Percentiles rank a stretch among this genome's conserved stretches.
Evolutionary conservation across 345 rosid genomes (phyloP).

Genomic region (Arabidopsis suecica): DNA sequence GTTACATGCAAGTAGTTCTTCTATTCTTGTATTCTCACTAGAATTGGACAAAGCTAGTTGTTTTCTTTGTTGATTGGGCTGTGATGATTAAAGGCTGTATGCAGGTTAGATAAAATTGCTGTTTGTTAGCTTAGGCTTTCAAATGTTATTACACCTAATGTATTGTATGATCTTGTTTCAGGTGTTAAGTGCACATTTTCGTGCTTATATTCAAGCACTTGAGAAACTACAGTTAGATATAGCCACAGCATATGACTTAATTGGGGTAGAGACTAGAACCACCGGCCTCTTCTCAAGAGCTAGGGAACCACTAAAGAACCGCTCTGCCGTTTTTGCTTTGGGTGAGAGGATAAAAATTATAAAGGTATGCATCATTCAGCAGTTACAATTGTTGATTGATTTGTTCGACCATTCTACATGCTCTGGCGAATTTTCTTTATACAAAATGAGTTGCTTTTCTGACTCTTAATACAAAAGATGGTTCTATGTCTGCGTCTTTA

Average conservation of each 20-base stretch:
- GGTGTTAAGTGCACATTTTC: conserved; percentile 98
- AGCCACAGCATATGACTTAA: conserved; percentile 88
- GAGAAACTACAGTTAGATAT: conserved; percentile 97
- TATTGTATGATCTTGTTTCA: conserved; percentile 47
- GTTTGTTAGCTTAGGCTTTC: conserved; percentile 22
- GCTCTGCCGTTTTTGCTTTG: conserved; percentile 92
- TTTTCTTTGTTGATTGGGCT: conserved; percentile 27
- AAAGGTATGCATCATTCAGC: conserved; percentile 59
- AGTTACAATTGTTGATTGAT: conserved; percentile 19
- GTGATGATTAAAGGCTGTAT: conserved; percentile 8
- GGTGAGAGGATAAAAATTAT: conserved; percentile 91
- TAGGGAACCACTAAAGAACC: conserved; percentile 88
- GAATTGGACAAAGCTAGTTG: conserved; percentile 21
- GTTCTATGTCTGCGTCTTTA: conserved; percentile 6
- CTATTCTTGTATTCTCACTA: conserved; percentile 12
- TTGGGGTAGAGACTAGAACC: conserved; percentile 96
- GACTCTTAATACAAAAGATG: conserved; percentile 10
- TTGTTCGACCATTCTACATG: conserved; percentile 17
- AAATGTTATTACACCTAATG: conserved; percentile 24
- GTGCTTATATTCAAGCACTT: conserved; percentile 94
- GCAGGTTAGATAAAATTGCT: conserved; percentile 26
- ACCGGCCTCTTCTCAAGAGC: conserved; percentile 79
- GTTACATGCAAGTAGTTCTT: conserved; percentile 24
- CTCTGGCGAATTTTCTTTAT: not conserved
- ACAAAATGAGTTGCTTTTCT: conserved; percentile 23